A percentile compares a stretch with the other conserved stretches of the same genome.
Conservation (phyloP, 2,329 filamentous ascomycete genomes). For the Camillea tinctor region DNA sequence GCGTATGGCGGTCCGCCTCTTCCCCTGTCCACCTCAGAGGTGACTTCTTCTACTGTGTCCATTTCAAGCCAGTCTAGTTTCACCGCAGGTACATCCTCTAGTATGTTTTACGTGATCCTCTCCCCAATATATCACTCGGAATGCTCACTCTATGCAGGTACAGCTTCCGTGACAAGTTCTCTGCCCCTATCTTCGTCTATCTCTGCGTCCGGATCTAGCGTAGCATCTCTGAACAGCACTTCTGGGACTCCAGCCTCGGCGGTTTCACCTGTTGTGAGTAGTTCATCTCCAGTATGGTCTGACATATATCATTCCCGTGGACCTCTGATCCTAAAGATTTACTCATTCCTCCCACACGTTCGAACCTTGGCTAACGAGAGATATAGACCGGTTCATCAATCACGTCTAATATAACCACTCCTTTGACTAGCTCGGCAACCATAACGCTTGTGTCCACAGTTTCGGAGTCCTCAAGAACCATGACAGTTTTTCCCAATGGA, state of each 20-base stretch:
- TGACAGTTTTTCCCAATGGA: conserved; percentile 19
- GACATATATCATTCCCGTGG: neutral
- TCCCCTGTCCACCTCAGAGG: conserved; percentile 14
- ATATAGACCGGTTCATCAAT: conserved; percentile 3
- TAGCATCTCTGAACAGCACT: neutral
- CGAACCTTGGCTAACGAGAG: conserved; percentile 1
- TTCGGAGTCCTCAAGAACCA: conserved; percentile 16
- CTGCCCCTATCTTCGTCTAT: neutral
- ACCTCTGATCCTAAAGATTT: neutral
- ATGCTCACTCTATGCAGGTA: neutral
- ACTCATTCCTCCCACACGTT: neutral
- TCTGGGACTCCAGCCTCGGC: neutral
- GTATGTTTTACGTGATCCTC: neutral
- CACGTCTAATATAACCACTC: neutral
- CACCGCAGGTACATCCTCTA: neutral
- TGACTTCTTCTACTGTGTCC: conserved; percentile 9
- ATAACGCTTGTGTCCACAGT: conserved; percentile 18
- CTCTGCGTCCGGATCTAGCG: neutral
- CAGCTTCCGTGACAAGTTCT: neutral
- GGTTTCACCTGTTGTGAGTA: neutral
- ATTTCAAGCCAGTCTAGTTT: conserved; percentile 6
- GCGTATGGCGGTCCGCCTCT: conserved; percentile 29
- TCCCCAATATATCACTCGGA: neutral
- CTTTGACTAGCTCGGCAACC: conserved; percentile 8
- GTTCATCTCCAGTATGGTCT: neutral